Conservation (phyloP, 1,284 basidiomycete species). For the Heterobasidion occidentale region DNA sequence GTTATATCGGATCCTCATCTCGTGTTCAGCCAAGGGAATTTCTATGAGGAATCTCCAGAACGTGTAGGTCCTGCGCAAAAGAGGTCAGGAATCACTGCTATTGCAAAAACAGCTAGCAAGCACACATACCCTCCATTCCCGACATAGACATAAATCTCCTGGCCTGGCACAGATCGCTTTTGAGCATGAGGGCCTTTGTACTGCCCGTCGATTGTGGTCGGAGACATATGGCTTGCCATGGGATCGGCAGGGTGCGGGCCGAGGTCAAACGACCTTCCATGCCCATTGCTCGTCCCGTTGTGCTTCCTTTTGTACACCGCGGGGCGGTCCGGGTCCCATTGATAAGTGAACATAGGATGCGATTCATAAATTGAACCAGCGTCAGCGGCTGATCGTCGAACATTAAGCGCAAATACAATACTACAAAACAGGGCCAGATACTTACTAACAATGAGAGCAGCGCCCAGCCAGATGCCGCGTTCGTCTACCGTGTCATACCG, state of each 20-base stretch:
- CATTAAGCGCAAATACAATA: not conserved
- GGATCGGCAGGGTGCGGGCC: constrained; percentile 70
- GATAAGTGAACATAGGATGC: constrained; percentile 65
- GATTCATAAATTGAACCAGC: constrained; percentile 76
- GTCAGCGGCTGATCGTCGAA: constrained; percentile 52
- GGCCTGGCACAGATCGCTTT: constrained; percentile 44
- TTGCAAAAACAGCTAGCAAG: not conserved
- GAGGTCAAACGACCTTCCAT: constrained; percentile 43
- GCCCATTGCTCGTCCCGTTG: constrained; percentile 7
- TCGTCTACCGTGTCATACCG: constrained; percentile 86
- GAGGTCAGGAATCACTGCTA: not conserved
- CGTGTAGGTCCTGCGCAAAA: constrained; percentile 57
- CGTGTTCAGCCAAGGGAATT: constrained; percentile 65
- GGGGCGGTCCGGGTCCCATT: constrained; percentile 58
- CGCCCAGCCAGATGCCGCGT: constrained; percentile 77
- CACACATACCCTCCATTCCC: constrained; percentile 52
- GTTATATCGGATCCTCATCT: constrained; percentile 77
- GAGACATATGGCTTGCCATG: constrained; percentile 13
- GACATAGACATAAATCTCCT: constrained; percentile 78
- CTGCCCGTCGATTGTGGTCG: constrained; percentile 10
- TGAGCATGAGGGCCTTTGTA: constrained; percentile 26
- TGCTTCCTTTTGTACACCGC: constrained; percentile 12
- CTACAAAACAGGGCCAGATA: constrained; percentile 13
- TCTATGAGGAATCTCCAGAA: constrained; percentile 95
- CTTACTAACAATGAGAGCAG: constrained; percentile 79